phyloP scores from a whole-genome alignment of 2,329 filamentous ascomycete genomes.

The Tolypocladium album region DNA sequence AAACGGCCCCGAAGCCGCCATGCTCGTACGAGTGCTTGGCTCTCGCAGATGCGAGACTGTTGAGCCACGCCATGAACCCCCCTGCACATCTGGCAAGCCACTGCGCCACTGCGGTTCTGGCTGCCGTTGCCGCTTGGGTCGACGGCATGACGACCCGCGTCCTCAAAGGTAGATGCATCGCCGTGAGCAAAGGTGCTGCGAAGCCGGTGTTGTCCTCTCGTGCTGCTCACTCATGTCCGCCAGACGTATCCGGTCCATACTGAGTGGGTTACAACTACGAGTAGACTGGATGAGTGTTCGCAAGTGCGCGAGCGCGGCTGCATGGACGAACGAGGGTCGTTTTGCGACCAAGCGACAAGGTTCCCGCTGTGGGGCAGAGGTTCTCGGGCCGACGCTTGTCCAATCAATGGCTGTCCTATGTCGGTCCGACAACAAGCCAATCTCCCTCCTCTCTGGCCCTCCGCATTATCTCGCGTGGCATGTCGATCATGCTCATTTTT shows the following conservation, averaged over 20 bases:
- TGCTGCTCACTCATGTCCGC: neutral
- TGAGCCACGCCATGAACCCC: neutral
- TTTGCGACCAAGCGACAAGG: no score
- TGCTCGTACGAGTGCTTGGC: neutral
- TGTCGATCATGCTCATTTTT: neutral
- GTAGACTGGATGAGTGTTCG: no score
- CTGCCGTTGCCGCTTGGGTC: no score
- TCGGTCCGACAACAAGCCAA: neutral
- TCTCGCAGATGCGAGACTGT: neutral
- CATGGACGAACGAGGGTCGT: no score
- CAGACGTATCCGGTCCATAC: neutral
- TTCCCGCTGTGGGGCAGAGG: neutral
- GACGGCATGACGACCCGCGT: no score
- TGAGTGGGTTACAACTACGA: no score
- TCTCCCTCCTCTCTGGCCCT: neutral
- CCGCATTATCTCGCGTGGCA: neutral
- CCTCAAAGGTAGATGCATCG: no score
- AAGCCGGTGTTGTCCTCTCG: neutral
- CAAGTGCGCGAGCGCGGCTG: no score
- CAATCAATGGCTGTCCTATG: neutral
- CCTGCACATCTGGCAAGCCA: neutral
- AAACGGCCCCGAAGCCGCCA: neutral
- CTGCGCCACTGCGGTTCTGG: no score
- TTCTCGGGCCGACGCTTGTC: neutral
- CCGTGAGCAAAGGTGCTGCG: no score